Base-by-base conservation (phyloP, 164 flowering plant species). In the Nymphaea thermarum region DNA sequence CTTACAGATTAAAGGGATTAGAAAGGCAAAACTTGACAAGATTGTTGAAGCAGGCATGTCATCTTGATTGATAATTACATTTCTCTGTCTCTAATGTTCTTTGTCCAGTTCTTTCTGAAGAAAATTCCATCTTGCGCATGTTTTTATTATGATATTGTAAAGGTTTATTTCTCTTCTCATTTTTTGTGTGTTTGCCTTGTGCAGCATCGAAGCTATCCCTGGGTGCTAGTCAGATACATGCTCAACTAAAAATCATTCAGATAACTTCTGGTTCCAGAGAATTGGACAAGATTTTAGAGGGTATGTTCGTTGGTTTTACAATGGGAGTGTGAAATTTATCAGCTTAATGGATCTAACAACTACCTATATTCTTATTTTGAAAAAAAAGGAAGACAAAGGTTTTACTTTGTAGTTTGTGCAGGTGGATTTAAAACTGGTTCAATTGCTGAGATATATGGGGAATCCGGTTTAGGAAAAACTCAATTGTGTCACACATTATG, bases 401-500 rank as follows among this genome's bases (percentile, higher is more conserved):
- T 25, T 25, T 25, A 25, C 36, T 25, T 25, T 25, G 36, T 25
- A 25, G 36, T 25, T 72, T 47, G 74, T 51, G 43, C 84, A 90
- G 96, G 98, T 51, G 98, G 98, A 57, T 75, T 93, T 68, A 96
- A 93, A 76, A 93, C 96, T 2, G 97, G 96, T 62, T 88, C 98
- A 47, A 90, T 93, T 64, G 89, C 98, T 70, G 98, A 93, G 77
- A 43, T 93, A 63, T 93, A 93, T 81, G 98, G 96, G 44, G 96
- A 93, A 77, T 93, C 84, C 66, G 93, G 98, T 62, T 84, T 88
- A 71, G 98, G 96, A 67, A 93, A 93, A 78, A 90, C 98, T 78
- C 98, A 93, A 75, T 78, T 90, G 62, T 93, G 98, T 72, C 98
- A 93, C 77, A 93, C 98, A 15, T 83, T 93, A 1, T 90, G 98